phyloP scores from a whole-genome alignment of 495 filamentous ascomycete genomes.

The Xylaria flabelliformis region DNA sequence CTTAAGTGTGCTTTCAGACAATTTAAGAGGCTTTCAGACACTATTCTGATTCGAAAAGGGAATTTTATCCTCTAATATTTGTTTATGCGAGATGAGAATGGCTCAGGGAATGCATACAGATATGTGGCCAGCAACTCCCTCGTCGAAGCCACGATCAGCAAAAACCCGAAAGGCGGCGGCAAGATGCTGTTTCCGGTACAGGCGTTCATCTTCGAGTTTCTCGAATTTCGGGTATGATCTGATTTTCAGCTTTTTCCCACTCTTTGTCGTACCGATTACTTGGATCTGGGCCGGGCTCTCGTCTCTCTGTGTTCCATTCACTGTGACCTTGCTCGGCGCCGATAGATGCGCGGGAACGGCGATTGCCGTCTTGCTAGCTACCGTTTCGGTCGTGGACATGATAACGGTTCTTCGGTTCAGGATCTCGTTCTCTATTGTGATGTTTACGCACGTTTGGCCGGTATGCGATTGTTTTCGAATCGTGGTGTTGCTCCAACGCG shows the following conservation, averaged over 20 bases:
- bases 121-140: slow-evolving; percentile 70
- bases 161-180: slow-evolving; percentile 77
- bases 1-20: no score
- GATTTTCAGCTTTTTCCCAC: slow-evolving; percentile 54
- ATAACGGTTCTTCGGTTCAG: background rate
- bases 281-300: slow-evolving; percentile 38
- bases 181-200: slow-evolving; percentile 74
- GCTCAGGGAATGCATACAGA: slow-evolving; percentile 29
- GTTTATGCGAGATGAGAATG: no score
- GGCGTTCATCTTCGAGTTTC: slow-evolving; percentile 63
- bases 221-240: slow-evolving; percentile 65
- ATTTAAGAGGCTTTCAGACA: no score
- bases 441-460: background rate
- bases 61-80: no score
- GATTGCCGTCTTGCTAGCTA: slow-evolving; percentile 17
- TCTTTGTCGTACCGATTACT: slow-evolving; percentile 44
- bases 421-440: background rate
- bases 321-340: background rate
- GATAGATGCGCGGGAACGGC: slow-evolving; percentile 2
- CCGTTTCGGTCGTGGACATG: slow-evolving; percentile 23
- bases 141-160: slow-evolving; percentile 71
- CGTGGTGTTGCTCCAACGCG: background rate
- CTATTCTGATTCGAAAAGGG: no score
- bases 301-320: slow-evolving; percentile 16
- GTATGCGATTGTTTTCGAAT: background rate